A percentile compares a stretch with the other conserved stretches of the same genome.
These are phyloP conservation scores for Eleusine indica DNA, from an alignment of 176 grass and related monocot species.

Conservation along the genomic window DNA sequence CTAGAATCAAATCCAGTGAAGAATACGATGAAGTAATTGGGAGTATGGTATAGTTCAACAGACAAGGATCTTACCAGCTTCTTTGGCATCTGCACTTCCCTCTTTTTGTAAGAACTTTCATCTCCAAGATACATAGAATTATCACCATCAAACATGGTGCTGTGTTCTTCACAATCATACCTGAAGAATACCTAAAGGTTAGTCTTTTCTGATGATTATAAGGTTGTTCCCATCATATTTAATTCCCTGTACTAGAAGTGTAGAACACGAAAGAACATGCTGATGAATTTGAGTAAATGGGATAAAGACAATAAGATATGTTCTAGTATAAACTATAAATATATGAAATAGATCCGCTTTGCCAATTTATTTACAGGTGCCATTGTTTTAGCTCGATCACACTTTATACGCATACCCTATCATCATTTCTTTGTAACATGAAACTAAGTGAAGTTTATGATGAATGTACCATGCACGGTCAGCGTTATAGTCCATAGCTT, in stretches of 20 bases:
- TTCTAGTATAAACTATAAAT: background rate
- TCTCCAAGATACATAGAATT: slow-evolving; percentile 77
- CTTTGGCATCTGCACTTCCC: slow-evolving; percentile 81
- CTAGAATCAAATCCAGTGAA: slow-evolving; percentile 21
- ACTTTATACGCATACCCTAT: background rate
- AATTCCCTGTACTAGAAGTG: background rate
- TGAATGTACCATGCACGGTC: slow-evolving; percentile 84
- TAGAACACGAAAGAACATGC: background rate
- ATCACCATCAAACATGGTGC: slow-evolving; percentile 83
- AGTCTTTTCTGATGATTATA: slow-evolving; percentile 21
- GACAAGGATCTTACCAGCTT: slow-evolving; percentile 60
- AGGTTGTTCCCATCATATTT: background rate
- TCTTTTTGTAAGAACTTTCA: slow-evolving; percentile 82
- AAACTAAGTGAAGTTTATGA: slow-evolving; percentile 1
- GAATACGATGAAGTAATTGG: background rate
- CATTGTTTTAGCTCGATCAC: slow-evolving; percentile 19
- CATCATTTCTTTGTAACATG: background rate
- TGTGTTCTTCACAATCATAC: slow-evolving; percentile 99
- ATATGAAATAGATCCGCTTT: background rate
- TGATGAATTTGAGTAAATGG: background rate
- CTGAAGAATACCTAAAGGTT: slow-evolving; percentile 51
- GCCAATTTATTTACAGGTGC: background rate
- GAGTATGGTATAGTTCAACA: slow-evolving; percentile 33
- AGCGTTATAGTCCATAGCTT: slow-evolving; percentile 93
- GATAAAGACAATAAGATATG: background rate